phyloP scores from a whole-genome alignment of 2,329 filamentous ascomycete species.

The Phialemoniopsis sp. region DNA sequence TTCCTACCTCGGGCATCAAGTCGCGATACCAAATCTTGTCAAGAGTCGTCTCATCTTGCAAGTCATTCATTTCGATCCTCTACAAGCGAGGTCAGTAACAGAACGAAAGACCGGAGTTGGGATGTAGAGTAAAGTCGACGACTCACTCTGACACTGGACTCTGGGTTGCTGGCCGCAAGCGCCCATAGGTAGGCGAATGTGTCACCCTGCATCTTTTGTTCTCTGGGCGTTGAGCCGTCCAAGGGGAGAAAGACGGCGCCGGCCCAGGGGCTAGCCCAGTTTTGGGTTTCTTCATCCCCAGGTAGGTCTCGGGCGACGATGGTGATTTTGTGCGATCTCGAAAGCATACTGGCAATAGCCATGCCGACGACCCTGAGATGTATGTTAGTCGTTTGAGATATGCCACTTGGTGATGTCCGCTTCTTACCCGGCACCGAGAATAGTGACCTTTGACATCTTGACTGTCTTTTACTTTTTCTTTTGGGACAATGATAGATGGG shows the following conservation, averaged over 20 bases:
- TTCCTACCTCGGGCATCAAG: background rate
- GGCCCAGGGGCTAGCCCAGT: slow-evolving; percentile 1
- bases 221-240: background rate
- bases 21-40: slow-evolving; percentile 3
- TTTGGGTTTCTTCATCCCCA: background rate
- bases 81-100: no score
- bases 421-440: slow-evolving; percentile 1
- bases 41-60: slow-evolving; percentile 5
- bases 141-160: slow-evolving; percentile 7
- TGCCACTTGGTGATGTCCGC: background rate
- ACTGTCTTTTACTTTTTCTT: background rate
- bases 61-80: slow-evolving; percentile 9
- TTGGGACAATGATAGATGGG: background rate
- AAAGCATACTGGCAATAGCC: background rate
- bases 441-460: background rate
- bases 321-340: background rate
- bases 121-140: no score
- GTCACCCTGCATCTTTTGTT: slow-evolving; percentile 1
- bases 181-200: slow-evolving; percentile 8
- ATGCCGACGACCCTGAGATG: background rate
- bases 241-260: background rate
- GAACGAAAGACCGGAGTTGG: no score
- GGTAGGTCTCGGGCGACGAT: background rate
- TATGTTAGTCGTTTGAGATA: background rate
- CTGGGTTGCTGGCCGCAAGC: slow-evolving; percentile 8